Evolutionary conservation across 768 basidiomycete genomes (phyloP), one percentile per base, ranked within the genome.

Genomic region (Boletus subparvulus): DNA sequence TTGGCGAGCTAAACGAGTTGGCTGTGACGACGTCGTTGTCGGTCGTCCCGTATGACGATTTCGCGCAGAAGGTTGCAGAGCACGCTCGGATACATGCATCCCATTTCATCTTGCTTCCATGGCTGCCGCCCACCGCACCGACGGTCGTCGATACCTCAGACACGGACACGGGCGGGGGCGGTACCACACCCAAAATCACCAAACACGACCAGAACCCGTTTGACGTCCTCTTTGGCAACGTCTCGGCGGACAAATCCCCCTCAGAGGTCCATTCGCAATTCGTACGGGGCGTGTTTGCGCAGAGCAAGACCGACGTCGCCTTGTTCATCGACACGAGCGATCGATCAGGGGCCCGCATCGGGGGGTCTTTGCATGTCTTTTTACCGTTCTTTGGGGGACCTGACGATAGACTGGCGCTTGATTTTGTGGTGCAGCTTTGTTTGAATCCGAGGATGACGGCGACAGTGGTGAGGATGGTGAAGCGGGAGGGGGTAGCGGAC

Each of bases 321-420:
- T 72, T 98, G 11, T 93, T 88, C 65, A 81, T 98, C 46, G 93
- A 97, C 65, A 80, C 83, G 45, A 80, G 79, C 37, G 74, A 76
- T 50, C 63, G 61, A 10, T 50, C 65, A 33, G 61, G 65, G 0
- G 56, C 60, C 42, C 62, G 47, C 21, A 2, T 54, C 28, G 69
- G 70, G 45, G 73, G 73, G 40, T 70, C 64, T 10, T 80, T 85
- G 65, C 90, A 92, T 66, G 62, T 98, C 14, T 90, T 93, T 73
- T 65, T 97, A 13, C 90, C 93, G 0, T 98, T 98, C 81, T 90
- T 93, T 69, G 96, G 96, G 24, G 96, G 96, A 0, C 89, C 93
- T 0, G 96, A 98, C 69, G 95, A 97, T 68, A 80, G 96, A 3
- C 78, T 94, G 17, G 92, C 93, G 0, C 74, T 98, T 36, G 84